phyloP scores from a whole-genome alignment of 345 rosid species.

The Eucalyptus virginea region DNA sequence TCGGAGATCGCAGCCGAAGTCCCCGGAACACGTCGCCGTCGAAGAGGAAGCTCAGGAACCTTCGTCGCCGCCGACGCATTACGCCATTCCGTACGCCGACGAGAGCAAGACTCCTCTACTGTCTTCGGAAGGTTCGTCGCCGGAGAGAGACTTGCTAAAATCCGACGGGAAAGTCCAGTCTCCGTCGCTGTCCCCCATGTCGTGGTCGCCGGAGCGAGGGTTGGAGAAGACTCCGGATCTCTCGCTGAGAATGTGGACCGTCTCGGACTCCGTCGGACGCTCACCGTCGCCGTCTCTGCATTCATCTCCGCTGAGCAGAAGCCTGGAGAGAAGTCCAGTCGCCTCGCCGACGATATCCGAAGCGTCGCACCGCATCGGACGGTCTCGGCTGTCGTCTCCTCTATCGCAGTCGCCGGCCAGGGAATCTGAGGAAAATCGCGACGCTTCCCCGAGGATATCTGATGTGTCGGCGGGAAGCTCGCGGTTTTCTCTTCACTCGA shows the following conservation, averaged over 20 bases:
- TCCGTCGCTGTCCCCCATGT: constrained; percentile 17
- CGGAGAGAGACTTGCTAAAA: constrained; percentile 13
- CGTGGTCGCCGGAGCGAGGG: not conserved
- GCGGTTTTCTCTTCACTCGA: constrained; percentile 13
- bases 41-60: not conserved
- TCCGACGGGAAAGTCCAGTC: not conserved
- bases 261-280: not conserved
- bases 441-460: not conserved
- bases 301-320: not conserved
- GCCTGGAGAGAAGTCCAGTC: not conserved
- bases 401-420: constrained; percentile 46
- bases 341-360: not conserved
- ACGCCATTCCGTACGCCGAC: constrained; percentile 12
- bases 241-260: constrained; percentile 11
- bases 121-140: constrained; percentile 37
- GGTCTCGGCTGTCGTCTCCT: constrained; percentile 4
- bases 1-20: constrained; percentile 44
- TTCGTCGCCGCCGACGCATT: not conserved
- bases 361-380: not conserved
- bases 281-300: not conserved
- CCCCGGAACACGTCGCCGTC: constrained; percentile 10
- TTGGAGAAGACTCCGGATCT: constrained; percentile 13
- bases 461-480: constrained; percentile 1
- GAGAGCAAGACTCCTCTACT: constrained; percentile 25
- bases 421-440: not conserved